phyloP scores from a whole-genome alignment of 495 filamentous ascomycete species.

The Talaromyces borbonicus region DNA sequence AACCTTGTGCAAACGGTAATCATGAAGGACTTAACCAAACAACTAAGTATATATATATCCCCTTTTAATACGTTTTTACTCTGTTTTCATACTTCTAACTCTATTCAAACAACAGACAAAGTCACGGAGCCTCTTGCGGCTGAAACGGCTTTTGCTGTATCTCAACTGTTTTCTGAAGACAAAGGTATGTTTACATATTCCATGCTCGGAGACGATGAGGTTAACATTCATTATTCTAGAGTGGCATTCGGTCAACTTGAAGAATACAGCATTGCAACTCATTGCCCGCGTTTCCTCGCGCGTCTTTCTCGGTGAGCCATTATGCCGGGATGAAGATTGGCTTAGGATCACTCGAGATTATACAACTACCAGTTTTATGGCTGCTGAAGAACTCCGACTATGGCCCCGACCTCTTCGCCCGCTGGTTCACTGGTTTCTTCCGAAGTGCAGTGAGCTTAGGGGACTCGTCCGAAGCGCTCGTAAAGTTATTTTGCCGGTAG shows the following conservation, averaged over 20 bases:
- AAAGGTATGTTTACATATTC: background rate
- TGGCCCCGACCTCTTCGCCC: constrained; percentile 28
- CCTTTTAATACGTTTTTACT: background rate
- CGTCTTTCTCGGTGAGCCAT: constrained; percentile 34
- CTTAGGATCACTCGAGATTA: constrained; percentile 30
- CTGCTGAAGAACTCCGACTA: constrained; percentile 20
- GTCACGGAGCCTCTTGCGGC: background rate
- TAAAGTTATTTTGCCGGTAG: background rate
- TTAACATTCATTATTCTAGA: constrained; percentile 5
- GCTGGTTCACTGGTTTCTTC: constrained; percentile 12
- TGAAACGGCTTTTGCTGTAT: background rate
- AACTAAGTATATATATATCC: background rate
- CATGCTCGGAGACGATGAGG: background rate
- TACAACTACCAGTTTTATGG: constrained; percentile 26
- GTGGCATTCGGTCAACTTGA: constrained; percentile 12
- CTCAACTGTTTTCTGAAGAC: background rate
- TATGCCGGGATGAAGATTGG: constrained; percentile 34
- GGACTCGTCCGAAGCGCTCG: background rate
- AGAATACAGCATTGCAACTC: constrained; percentile 29
- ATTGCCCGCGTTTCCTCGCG: constrained; percentile 36
- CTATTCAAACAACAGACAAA: background rate
- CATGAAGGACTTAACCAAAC: background rate
- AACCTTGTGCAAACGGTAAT: background rate
- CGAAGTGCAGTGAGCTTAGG: background rate
- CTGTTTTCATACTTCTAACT: background rate